Evolutionary conservation across 2,329 filamentous ascomycete species (phyloP).

Genomic region (Fusarium abutilonis): DNA sequence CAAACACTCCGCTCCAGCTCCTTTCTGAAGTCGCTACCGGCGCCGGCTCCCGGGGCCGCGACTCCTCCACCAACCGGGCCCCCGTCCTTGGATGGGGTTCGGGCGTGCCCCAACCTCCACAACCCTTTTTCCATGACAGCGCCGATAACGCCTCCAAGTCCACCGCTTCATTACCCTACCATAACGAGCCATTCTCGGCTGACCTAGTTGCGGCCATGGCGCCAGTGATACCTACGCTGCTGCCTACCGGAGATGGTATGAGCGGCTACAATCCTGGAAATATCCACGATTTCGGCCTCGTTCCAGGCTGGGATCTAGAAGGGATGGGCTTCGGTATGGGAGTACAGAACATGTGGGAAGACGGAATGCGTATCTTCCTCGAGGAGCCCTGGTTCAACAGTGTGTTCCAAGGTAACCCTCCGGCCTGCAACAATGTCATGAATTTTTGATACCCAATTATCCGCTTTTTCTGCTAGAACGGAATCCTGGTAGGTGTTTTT

Average conservation of each 20-base stretch:
- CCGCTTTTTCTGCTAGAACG: background rate
- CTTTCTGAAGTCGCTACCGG: constrained; percentile 67
- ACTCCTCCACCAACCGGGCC: constrained; percentile 23
- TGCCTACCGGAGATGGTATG: constrained; percentile 20
- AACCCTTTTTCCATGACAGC: constrained; percentile 53
- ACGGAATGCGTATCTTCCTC: constrained; percentile 51
- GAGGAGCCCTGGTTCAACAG: constrained; percentile 55
- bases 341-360: constrained; percentile 46
- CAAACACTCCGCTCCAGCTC: constrained; percentile 65
- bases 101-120: constrained; percentile 42
- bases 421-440: constrained; percentile 48
- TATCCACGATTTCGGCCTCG: constrained; percentile 38
- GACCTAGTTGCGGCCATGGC: constrained; percentile 45
- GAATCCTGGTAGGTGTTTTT: background rate
- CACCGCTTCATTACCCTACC: constrained; percentile 19
- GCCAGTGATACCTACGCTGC: constrained; percentile 36
- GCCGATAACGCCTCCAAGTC: constrained; percentile 24
- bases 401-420: constrained; percentile 51
- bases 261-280: constrained; percentile 27
- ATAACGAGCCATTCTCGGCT: constrained; percentile 27
- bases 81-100: constrained; percentile 37
- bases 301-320: constrained; percentile 47
- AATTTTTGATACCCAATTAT: constrained; percentile 42
- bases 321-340: constrained; percentile 44
- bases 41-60: constrained; percentile 25